phyloP scores from a whole-genome alignment of 2,329 filamentous ascomycete species.

The Apiospora hydei region DNA sequence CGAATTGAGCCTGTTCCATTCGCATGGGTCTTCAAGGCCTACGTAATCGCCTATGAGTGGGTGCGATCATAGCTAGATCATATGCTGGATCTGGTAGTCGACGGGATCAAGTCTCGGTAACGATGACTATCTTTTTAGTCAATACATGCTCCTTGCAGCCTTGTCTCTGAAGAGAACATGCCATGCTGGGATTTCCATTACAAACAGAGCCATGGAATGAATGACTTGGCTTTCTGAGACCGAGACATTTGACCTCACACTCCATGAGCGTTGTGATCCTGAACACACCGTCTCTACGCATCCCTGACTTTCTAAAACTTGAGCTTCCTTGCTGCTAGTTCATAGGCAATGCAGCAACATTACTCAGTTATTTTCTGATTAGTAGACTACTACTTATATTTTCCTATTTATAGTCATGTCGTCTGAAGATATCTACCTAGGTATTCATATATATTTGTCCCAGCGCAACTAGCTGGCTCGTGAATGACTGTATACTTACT shows the following conservation, averaged over 20 bases:
- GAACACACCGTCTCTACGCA: neutral
- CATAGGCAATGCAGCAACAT: neutral
- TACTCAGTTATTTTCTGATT: neutral
- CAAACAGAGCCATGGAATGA: neutral
- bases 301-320: neutral
- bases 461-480: neutral
- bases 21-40: neutral
- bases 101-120: neutral
- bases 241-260: neutral
- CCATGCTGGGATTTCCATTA: neutral
- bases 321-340: neutral
- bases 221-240: neutral
- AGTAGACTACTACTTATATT: neutral
- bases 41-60: conserved; percentile 13
- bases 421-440: neutral
- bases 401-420: neutral
- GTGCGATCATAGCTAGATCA: conserved; percentile 1
- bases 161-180: neutral
- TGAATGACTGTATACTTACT: neutral
- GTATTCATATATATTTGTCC: neutral
- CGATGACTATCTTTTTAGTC: neutral
- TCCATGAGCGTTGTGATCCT: neutral
- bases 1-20: neutral
- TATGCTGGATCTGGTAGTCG: neutral
- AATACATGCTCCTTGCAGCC: neutral